Evolutionary conservation across 2,329 filamentous ascomycete species (phyloP).

Genomic region (Elsinoe australis): DNA sequence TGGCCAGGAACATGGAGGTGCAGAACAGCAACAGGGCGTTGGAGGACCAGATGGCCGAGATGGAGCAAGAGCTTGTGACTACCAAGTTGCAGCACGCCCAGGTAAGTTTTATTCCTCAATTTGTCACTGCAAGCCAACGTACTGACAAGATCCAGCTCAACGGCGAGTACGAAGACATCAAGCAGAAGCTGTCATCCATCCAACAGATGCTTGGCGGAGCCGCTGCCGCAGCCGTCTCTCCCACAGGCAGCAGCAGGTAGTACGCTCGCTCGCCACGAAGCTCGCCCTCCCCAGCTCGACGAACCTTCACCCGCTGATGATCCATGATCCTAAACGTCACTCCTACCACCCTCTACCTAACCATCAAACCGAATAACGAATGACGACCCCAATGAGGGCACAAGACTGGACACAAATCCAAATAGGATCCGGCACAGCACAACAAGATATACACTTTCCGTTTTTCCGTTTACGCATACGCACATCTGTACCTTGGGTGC

Average conservation of each 20-base stretch:
- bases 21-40: conserved; percentile 85
- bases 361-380: no score
- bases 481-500: no score
- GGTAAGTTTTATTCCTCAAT: conserved; percentile 50
- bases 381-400: no score
- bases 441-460: no score
- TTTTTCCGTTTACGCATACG: no score
- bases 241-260: conserved; percentile 10
- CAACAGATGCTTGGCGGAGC: conserved; percentile 35
- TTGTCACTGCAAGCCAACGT: not conserved
- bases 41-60: conserved; percentile 82
- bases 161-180: conserved; percentile 41
- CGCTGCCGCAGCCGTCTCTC: not conserved
- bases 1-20: conserved; percentile 86
- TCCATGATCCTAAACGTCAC: no score
- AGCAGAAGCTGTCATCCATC: conserved; percentile 43
- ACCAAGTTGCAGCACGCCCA: conserved; percentile 95
- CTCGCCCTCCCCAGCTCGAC: not conserved
- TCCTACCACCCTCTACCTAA: no score
- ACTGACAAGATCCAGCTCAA: conserved; percentile 34
- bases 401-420: no score
- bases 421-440: no score
- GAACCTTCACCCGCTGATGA: not conserved
- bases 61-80: conserved; percentile 85
- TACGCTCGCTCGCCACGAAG: not conserved